phyloP scores from a whole-genome alignment of 2,329 filamentous ascomycete species.

The Clonostachys chloroleuca region DNA sequence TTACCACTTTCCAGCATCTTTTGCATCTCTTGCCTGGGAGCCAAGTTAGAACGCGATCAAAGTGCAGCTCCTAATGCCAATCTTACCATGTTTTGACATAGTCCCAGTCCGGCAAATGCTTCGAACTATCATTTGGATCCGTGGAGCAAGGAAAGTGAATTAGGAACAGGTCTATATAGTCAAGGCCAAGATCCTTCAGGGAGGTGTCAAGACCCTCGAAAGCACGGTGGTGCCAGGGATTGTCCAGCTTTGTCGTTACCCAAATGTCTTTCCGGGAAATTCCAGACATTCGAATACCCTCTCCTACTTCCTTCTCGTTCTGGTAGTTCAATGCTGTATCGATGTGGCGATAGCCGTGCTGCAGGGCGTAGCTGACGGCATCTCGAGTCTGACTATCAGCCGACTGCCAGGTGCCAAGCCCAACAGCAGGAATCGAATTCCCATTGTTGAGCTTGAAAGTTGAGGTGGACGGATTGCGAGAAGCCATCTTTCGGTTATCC shows the following conservation, averaged over 20 bases:
- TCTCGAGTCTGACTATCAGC: slow-evolving; percentile 34
- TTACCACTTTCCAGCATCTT: slow-evolving; percentile 23
- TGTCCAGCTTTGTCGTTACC: slow-evolving; percentile 23
- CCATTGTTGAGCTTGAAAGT: slow-evolving; percentile 2
- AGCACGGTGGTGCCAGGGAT: slow-evolving; percentile 19
- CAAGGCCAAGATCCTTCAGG: slow-evolving; percentile 16
- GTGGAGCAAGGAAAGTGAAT: slow-evolving; percentile 20
- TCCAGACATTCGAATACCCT: slow-evolving; percentile 20
- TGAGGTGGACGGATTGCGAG: neutral
- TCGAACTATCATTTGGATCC: slow-evolving; percentile 10
- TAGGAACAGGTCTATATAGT: slow-evolving; percentile 23
- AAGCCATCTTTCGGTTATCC: no score
- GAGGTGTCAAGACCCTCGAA: slow-evolving; percentile 16
- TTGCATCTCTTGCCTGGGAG: slow-evolving; percentile 16
- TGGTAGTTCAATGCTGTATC: slow-evolving; percentile 19
- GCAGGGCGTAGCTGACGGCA: slow-evolving; percentile 17
- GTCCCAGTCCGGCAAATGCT: slow-evolving; percentile 9
- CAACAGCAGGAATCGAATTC: neutral
- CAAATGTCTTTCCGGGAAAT: slow-evolving; percentile 23
- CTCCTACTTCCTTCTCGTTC: slow-evolving; percentile 20
- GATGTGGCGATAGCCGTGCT: slow-evolving; percentile 20
- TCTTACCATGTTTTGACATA: slow-evolving; percentile 19
- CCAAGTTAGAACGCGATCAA: slow-evolving; percentile 16
- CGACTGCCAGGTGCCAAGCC: no score
- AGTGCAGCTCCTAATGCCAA: slow-evolving; percentile 28